A percentile compares a stretch with the other conserved stretches of the same genome.
phyloP scores from a whole-genome alignment of 306 rosid species.

The Mucuna pruriens region DNA sequence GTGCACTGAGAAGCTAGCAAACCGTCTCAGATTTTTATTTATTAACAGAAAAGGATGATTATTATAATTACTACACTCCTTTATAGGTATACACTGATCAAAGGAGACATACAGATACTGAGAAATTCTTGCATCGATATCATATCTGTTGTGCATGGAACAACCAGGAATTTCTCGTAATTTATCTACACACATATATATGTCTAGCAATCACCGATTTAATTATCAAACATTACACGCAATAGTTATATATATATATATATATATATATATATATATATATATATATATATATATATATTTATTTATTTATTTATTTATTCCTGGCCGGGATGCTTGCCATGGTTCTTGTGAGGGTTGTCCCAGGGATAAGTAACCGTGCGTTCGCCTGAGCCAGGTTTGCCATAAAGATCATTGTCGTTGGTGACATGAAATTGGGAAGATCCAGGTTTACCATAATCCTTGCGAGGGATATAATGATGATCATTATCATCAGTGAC shows the following conservation, averaged over 20 bases:
- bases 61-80: neutral
- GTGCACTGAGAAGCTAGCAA: neutral
- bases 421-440: neutral
- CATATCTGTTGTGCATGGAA: neutral
- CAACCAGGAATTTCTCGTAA: neutral
- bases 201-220: neutral
- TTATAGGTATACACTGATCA: neutral
- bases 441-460: conserved; percentile 20
- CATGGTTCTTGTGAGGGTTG: neutral
- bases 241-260: neutral
- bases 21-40: neutral
- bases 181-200: neutral
- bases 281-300: neutral
- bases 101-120: neutral
- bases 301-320: too few relatives aligned
- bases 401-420: neutral
- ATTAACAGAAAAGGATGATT: neutral
- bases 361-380: neutral
- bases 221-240: neutral
- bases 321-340: conserved; percentile 13
- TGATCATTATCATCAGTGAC: conserved; percentile 35
- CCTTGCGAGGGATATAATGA: conserved; percentile 41
- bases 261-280: neutral
- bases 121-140: neutral
- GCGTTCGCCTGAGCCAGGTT: neutral